Base-by-base conservation (phyloP, 495 filamentous ascomycete species). In the Trichocladium antarcticum region DNA sequence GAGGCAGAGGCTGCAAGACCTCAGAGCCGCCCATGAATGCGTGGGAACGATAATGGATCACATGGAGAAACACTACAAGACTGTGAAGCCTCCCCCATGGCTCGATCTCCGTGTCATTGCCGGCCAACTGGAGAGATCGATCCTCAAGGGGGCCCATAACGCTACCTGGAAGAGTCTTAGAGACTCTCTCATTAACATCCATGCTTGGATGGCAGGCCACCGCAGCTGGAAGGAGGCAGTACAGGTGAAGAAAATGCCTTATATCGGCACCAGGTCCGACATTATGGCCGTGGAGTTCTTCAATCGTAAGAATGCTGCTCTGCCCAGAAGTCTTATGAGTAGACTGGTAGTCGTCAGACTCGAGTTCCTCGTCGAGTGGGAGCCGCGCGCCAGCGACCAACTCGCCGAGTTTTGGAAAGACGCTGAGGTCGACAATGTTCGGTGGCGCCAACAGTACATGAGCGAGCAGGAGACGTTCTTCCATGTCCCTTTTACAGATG, bases 251-350 rank as follows among this genome's bases (percentile, higher is more conserved):
- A 36, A 40, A n/a, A 51, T 51, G 49, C 49, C 37, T 5, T 32
- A 51, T 17, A 17, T 45, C 4, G 42, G 49, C 9, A 20, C 8
- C 12, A 19, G 4, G 1, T 51, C 42, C 37, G 42, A 45, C 2
- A 41, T 51, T 20, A 35, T 41, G 10, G 49, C 42, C 24, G 6
- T 21, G 6, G 49, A 35, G 29, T 45, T 51, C 37, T 37, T 51
- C 16, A 15, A 50, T 0, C 12, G 32, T 19, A 38, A 42, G 9
- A 6, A 21, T 1, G 24, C 21, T 2, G 32, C 3, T n/a, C 3
- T 51, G 0, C 49, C 41, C 3, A 40, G 17, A 10, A 15, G 9
- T 32, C 7, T 50, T 6, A 24, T 22, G 48, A 1, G 1, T 1
- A 0, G 1, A 14, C 27, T 50, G 15, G 5, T 2, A 2, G 9